Percentiles rank a stretch among this genome's conserved stretches.
phyloP scores from a whole-genome alignment of 208 protist genomes.

The Sergeia podlipaevii region DNA sequence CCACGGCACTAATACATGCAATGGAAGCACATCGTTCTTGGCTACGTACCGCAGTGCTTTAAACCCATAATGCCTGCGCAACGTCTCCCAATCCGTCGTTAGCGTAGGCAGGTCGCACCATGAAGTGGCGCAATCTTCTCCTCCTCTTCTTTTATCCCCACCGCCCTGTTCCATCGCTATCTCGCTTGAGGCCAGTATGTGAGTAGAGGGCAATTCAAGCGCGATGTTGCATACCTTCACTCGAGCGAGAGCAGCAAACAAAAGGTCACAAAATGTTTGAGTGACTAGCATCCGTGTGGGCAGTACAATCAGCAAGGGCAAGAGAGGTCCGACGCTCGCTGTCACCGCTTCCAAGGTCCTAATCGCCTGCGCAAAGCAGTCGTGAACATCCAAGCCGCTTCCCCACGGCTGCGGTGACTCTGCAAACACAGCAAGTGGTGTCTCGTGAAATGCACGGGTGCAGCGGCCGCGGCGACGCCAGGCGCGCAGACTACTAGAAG shows the following conservation, averaged over 20 bases:
- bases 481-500: background rate
- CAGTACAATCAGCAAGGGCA: slow-evolving; percentile 37
- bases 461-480: slow-evolving; percentile 1
- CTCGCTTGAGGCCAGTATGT: slow-evolving; percentile 14
- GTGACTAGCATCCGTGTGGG: slow-evolving; percentile 58
- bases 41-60: background rate
- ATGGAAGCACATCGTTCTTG: slow-evolving; percentile 30
- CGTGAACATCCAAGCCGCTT: slow-evolving; percentile 11
- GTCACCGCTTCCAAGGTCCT: slow-evolving; percentile 14
- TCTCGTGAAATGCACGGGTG: slow-evolving; percentile 10
- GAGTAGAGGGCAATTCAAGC: slow-evolving; percentile 45
- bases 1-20: slow-evolving; percentile 60
- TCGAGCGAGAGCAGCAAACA: slow-evolving; percentile 18
- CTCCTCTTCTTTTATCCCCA: background rate
- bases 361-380: slow-evolving; percentile 17
- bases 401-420: slow-evolving; percentile 31
- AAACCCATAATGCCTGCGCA: slow-evolving; percentile 15
- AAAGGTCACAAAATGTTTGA: slow-evolving; percentile 36
- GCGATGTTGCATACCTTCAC: slow-evolving; percentile 21
- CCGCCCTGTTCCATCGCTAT: slow-evolving; percentile 5
- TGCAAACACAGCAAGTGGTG: slow-evolving; percentile 25
- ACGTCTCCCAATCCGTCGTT: slow-evolving; percentile 23
- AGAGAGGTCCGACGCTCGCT: slow-evolving; percentile 7
- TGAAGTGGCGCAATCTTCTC: background rate
- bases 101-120: slow-evolving; percentile 41